A percentile compares a stretch with the other conserved stretches of the same genome.
Conservation (phyloP, 345 rosid species). For the Dovyalis caffra region DNA sequence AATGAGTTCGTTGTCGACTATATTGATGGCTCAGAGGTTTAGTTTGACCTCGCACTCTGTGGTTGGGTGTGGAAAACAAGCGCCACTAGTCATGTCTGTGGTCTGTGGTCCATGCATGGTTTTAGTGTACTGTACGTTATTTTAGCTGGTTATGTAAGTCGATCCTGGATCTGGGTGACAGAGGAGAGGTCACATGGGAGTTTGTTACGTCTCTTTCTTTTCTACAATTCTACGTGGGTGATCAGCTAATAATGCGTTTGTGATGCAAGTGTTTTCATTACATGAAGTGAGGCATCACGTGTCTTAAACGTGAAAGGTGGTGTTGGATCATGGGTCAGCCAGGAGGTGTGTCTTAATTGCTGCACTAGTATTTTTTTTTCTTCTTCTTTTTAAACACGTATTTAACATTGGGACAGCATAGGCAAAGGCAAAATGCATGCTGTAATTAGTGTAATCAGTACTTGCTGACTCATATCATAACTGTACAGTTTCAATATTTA, state of each 20-base stretch:
- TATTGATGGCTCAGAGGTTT: neutral
- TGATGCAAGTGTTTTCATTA: constrained; percentile 5
- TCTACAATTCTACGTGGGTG: neutral
- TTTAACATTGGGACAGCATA: neutral
- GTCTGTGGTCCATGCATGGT: constrained; percentile 6
- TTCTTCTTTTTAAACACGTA: too few relatives aligned
- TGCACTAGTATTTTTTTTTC: too few relatives aligned
- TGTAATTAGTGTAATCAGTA: constrained; percentile 15
- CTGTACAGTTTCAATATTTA: constrained; percentile 13
- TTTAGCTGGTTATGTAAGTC: neutral
- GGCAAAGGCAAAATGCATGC: neutral
- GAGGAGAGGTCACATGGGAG: constrained; percentile 24
- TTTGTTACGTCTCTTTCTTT: constrained; percentile 10
- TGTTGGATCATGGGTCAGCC: constrained; percentile 28
- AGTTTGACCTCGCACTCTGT: constrained; percentile 15
- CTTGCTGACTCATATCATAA: constrained; percentile 11
- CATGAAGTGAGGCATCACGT: constrained; percentile 37
- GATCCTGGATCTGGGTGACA: constrained; percentile 20
- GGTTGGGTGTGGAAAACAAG: neutral
- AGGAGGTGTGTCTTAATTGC: too few relatives aligned
- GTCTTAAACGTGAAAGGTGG: constrained; percentile 43
- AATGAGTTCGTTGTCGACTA: too few relatives aligned
- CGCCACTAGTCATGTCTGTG: neutral
- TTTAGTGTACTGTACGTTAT: neutral
- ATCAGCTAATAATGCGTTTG: neutral